phyloP scores from a whole-genome alignment of 768 basidiomycete genomes.

The Crucibulum laeve region DNA sequence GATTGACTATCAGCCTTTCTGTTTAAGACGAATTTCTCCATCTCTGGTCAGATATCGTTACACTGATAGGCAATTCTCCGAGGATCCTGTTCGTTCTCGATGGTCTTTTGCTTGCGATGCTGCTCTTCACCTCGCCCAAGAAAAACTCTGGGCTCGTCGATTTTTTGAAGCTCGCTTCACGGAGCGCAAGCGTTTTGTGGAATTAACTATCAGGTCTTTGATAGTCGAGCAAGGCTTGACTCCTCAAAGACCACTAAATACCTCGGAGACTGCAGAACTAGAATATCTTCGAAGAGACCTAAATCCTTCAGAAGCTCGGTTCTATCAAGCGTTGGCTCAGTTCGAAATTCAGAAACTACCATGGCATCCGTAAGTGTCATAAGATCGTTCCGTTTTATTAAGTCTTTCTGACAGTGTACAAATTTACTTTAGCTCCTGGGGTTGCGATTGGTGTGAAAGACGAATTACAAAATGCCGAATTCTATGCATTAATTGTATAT shows the following conservation, averaged over 20 bases:
- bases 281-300: slow-evolving; percentile 24
- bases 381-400: slow-evolving; percentile 7
- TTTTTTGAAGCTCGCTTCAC: slow-evolving; percentile 24
- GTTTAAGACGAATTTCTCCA: slow-evolving; percentile 22
- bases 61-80: slow-evolving; percentile 17
- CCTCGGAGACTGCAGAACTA: slow-evolving; percentile 21
- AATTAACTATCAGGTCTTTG: slow-evolving; percentile 21
- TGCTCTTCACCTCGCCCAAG: slow-evolving; percentile 22
- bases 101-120: slow-evolving; percentile 30
- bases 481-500: slow-evolving; percentile 27
- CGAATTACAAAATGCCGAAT: slow-evolving; percentile 26
- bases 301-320: slow-evolving; percentile 27
- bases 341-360: slow-evolving; percentile 28
- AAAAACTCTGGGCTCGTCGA: slow-evolving; percentile 24
- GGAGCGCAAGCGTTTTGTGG: slow-evolving; percentile 26
- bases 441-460: slow-evolving; percentile 27
- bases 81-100: slow-evolving; percentile 24
- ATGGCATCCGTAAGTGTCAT: slow-evolving; percentile 27
- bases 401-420: not conserved
- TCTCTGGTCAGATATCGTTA: slow-evolving; percentile 26
- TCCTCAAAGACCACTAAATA: slow-evolving; percentile 21
- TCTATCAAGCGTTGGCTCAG: slow-evolving; percentile 27
- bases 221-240: slow-evolving; percentile 24
- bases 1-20: slow-evolving; percentile 15
- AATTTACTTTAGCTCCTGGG: slow-evolving; percentile 10